These are phyloP conservation scores for Aspergillus sp. DNA, from an alignment of 2,329 filamentous ascomycete species.

Conservation along the genomic window DNA sequence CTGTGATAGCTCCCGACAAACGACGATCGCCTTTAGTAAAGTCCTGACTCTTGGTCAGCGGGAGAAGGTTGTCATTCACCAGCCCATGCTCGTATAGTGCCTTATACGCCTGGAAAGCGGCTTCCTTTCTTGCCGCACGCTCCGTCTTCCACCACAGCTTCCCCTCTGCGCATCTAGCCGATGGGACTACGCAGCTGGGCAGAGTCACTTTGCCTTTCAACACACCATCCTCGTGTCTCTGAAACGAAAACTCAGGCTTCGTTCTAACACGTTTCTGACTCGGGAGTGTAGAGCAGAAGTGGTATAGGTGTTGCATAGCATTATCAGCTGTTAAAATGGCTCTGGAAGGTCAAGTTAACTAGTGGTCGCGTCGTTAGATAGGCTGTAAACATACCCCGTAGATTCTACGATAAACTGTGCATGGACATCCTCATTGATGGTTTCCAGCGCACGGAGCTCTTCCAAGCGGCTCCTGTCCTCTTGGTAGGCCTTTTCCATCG, in stretches of 20 bases:
- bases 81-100: conserved; percentile 68
- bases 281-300: conserved; percentile 71
- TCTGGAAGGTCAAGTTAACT: conserved; percentile 32
- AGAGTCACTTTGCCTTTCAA: conserved; percentile 63
- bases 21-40: conserved; percentile 12
- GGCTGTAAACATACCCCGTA: conserved; percentile 23
- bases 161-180: conserved; percentile 57
- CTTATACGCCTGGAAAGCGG: conserved; percentile 76
- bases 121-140: conserved; percentile 73
- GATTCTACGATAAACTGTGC: conserved; percentile 42
- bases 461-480: conserved; percentile 58
- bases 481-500: conserved; percentile 71
- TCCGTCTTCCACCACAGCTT: conserved; percentile 66
- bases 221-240: conserved; percentile 19
- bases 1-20: conserved; percentile 21
- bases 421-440: conserved; percentile 40
- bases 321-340: conserved; percentile 72
- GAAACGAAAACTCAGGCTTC: conserved; percentile 62
- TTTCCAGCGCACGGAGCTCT: conserved; percentile 51
- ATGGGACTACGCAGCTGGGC: conserved; percentile 66
- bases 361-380: not conserved
- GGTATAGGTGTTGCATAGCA: conserved; percentile 72
- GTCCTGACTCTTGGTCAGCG: conserved; percentile 44
- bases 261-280: conserved; percentile 59
- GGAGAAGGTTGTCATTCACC: conserved; percentile 76